phyloP scores from a whole-genome alignment of 352 stramenopile genomes.

The Pythium grandisporangium region DNA sequence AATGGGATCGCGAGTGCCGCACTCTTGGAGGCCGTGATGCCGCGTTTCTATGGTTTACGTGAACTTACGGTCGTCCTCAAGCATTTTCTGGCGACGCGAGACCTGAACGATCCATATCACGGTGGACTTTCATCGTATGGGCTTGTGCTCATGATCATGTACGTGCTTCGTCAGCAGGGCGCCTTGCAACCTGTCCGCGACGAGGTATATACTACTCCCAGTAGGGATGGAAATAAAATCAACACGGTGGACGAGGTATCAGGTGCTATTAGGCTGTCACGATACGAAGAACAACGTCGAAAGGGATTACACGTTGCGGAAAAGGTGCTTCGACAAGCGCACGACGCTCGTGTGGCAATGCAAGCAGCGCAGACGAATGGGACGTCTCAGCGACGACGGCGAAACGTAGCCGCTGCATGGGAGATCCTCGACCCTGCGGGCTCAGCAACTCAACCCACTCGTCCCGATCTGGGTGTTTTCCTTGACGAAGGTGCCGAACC shows the following conservation, averaged over 20 bases:
- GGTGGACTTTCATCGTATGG: slow-evolving; percentile 88
- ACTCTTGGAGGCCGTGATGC: slow-evolving; percentile 51
- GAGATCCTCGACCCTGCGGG: neutral
- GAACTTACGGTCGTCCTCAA: slow-evolving; percentile 87
- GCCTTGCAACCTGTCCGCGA: no score
- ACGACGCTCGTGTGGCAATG: neutral
- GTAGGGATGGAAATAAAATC: no score
- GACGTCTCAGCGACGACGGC: neutral
- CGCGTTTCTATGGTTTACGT: slow-evolving; percentile 65
- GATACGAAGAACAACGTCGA: slow-evolving; percentile 19
- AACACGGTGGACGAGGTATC: neutral
- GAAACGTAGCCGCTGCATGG: neutral
- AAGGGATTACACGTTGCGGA: neutral
- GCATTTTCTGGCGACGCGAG: slow-evolving; percentile 80
- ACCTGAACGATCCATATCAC: slow-evolving; percentile 85
- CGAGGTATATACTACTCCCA: no score
- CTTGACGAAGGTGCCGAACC: no score
- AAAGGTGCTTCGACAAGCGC: neutral
- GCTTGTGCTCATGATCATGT: slow-evolving; percentile 73
- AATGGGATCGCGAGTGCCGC: slow-evolving; percentile 70
- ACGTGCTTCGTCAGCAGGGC: slow-evolving; percentile 53
- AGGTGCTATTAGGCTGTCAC: slow-evolving; percentile 1
- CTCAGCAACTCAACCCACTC: no score
- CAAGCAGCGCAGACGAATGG: neutral
- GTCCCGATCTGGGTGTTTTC: no score